Conservation (phyloP, 2,329 filamentous ascomycete genomes). For the Periglandula ipomoeae region DNA sequence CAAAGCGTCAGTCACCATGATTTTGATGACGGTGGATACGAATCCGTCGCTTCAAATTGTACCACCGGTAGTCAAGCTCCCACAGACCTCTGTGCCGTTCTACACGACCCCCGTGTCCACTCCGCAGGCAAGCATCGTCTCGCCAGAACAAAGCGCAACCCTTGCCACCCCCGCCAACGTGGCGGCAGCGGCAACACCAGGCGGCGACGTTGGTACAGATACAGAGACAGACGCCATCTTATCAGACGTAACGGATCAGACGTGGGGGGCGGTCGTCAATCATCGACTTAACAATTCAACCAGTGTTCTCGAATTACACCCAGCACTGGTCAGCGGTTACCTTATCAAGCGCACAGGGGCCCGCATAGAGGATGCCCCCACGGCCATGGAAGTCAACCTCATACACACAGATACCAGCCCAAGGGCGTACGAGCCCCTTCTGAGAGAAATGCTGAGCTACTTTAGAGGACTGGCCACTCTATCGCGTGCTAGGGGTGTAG, state of each 20-base stretch:
- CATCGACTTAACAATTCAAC: slow-evolving; percentile 55
- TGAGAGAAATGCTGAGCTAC: slow-evolving; percentile 61
- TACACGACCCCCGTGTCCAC: slow-evolving; percentile 61
- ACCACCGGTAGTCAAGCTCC: slow-evolving; percentile 42
- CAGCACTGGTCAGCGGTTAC: slow-evolving; percentile 54
- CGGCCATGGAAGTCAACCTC: slow-evolving; percentile 55
- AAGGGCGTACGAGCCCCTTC: slow-evolving; percentile 50
- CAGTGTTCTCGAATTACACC: slow-evolving; percentile 44
- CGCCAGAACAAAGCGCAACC: slow-evolving; percentile 48
- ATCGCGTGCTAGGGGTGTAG: slow-evolving; percentile 55
- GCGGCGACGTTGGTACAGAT: slow-evolving; percentile 33
- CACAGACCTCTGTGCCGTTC: slow-evolving; percentile 34
- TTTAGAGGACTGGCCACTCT: slow-evolving; percentile 62
- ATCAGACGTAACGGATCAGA: slow-evolving; percentile 64
- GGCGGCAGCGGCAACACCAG: slow-evolving; percentile 37
- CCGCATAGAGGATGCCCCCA: slow-evolving; percentile 47
- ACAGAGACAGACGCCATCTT: slow-evolving; percentile 52
- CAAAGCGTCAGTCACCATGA: slow-evolving; percentile 42
- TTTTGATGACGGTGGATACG: slow-evolving; percentile 56
- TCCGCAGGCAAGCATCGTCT: slow-evolving; percentile 49
- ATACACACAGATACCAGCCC: slow-evolving; percentile 44
- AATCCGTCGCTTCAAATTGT: slow-evolving; percentile 55
- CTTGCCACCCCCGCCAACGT: slow-evolving; percentile 37
- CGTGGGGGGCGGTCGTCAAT: slow-evolving; percentile 63
- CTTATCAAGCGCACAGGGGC: slow-evolving; percentile 54